Evolutionary conservation across 371 early-diverging fungal genomes (phyloP).

Genomic region (Rhizomucor pusillus): DNA sequence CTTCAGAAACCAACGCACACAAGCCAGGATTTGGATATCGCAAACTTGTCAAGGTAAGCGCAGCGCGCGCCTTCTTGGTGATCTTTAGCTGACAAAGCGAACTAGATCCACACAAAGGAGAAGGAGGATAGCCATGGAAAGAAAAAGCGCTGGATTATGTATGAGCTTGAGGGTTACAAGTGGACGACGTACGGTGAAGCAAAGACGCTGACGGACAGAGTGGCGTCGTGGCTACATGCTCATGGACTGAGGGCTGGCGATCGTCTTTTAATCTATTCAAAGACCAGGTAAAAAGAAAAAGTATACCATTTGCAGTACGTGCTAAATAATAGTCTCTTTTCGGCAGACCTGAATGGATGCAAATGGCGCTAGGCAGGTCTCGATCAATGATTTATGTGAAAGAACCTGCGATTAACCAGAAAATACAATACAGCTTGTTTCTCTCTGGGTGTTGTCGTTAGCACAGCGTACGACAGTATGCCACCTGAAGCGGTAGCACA

Average conservation of each 20-base stretch:
- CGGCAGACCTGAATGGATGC: slow-evolving; percentile 57
- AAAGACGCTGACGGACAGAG: slow-evolving; percentile 29
- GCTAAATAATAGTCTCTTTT: too few species aligned
- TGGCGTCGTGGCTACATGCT: slow-evolving; percentile 36
- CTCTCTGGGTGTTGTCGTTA: slow-evolving; percentile 66
- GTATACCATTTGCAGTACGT: background rate
- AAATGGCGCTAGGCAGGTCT: slow-evolving; percentile 49
- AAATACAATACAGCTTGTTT: slow-evolving; percentile 52
- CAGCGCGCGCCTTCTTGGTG: background rate
- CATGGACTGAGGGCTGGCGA: slow-evolving; percentile 42
- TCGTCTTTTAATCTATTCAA: slow-evolving; percentile 60
- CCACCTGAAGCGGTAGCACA: slow-evolving; percentile 75
- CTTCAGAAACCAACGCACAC: slow-evolving; percentile 30
- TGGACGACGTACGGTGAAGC: slow-evolving; percentile 50
- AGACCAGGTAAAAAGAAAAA: slow-evolving; percentile 41
- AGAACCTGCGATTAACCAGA: background rate
- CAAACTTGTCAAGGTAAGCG: slow-evolving; percentile 45
- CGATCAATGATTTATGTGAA: background rate
- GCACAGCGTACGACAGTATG: slow-evolving; percentile 90
- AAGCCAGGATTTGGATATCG: slow-evolving; percentile 51
- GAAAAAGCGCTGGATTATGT: slow-evolving; percentile 53
- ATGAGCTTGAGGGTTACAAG: slow-evolving; percentile 54
- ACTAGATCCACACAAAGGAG: slow-evolving; percentile 43
- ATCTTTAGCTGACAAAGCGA: background rate
- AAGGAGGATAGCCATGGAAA: slow-evolving; percentile 24